Base-by-base conservation (phyloP, 164 flowering plant species). In the Vitis labrusca region DNA sequence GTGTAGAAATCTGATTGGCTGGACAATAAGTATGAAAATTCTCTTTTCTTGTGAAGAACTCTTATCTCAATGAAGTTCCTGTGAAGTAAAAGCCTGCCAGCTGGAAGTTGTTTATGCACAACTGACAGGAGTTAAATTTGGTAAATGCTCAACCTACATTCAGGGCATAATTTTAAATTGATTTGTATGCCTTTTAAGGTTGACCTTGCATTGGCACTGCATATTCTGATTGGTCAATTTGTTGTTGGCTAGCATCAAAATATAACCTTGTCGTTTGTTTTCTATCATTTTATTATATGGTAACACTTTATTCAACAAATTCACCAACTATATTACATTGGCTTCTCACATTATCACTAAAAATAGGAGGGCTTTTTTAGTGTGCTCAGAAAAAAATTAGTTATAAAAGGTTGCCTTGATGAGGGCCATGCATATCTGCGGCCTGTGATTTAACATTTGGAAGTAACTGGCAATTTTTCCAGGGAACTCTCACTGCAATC, bases 401-500 rank as follows among this genome's bases (percentile, higher is more conserved):
- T 13, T 3, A 13, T 53, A 14, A 53, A 53, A 13, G 5, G 56
- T 53, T 53, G 56, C 6, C 10, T 53, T 5, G n/a, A 53, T 1
- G 7, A 53, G 5, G 56, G n/a, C 23, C 19, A 27, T 53, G 1
- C 50, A 52, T 37, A 48, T 19, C 61, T 14, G 27, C 23, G 29
- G 1, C 49, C 7, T 60, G 16, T 52, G 51, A 19, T 68, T 63
- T 74, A 52, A 71, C 49, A 12, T 52, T 12, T 62, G 19, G 15
- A 54, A 15, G 55, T 9, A n/a, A 23, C 37, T n/a, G 5, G 17
- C 17, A 32, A 56, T 59, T 65, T 71, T 8, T 73, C 49, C 82
- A 89, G 93, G 91, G 94, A n/a, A 88, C 94, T 59, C 85, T 90
- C 11, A 88, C 90, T 61, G 87, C 92, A 55, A 88, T 88, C 51